Evolutionary conservation across 495 filamentous ascomycete species (phyloP), one percentile per base, ranked within the genome.

Genomic region (Oleoguttula mirabilis): DNA sequence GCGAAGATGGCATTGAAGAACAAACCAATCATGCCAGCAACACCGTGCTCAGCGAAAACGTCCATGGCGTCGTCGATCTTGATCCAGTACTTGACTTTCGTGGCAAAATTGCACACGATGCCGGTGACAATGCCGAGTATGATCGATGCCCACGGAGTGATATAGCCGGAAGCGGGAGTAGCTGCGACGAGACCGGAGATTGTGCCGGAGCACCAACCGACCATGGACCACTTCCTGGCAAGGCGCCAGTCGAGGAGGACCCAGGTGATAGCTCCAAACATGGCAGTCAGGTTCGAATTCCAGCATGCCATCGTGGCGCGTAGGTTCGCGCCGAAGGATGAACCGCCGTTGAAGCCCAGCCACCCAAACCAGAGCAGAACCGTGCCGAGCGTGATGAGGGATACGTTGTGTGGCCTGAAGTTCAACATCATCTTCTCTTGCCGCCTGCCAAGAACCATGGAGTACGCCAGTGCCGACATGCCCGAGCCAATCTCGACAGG

Each of bases 371-470:
- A 96, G 35, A 98, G 82, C 58, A 98, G 75, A 41, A 92, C 74
- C 7, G 90, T 96, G 35, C 90, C 90, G 52, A 98, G 79, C 7
- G 88, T 83, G 61, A 98, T 96, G 52, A 96, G 71, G 6, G 90
- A 95, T 52, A 96, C 88, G 66, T 96, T 98, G 75, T 98, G 90
- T 1, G 90, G 92, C 39, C 57, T 50, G 60, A 65, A 60, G 75
- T 93, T 85, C 60, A 95, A 73, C 80, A 96, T 93, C 90, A 96
- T 95, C 72, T 87, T 92, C 70, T 96, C 90, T 67, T 95, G 90
- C 40, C 92, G 85, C 52, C 87, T 82, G 42, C 92, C 92, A 41
- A 96, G 80, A 28, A 96, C 83, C 78, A 84, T 77, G 12, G 86
- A 93, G 66, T 96, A 98, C 39, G 90, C 90, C 12, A 96, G 70